phyloP scores from a whole-genome alignment of 495 filamentous ascomycete genomes.

The Rhypophila decipiens region DNA sequence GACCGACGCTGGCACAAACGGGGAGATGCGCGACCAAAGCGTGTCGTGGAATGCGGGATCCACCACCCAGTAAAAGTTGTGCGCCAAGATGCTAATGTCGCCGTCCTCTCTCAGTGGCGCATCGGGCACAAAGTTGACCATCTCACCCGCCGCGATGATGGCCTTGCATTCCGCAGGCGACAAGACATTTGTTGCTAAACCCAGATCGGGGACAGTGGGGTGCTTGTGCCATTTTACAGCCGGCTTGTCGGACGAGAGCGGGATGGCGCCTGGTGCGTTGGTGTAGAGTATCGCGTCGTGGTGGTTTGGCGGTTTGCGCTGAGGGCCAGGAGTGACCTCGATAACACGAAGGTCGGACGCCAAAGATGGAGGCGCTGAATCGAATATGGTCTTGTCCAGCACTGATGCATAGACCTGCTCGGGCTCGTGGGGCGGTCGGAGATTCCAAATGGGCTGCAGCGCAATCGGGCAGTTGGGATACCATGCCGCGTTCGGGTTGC shows the following conservation, averaged over 20 bases:
- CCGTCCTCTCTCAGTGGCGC: conserved; percentile 39
- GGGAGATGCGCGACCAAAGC: conserved; percentile 36
- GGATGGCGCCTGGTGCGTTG: conserved; percentile 27
- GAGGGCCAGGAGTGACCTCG: conserved; percentile 35
- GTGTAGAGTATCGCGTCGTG: conserved; percentile 40
- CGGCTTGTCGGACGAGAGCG: conserved; percentile 20
- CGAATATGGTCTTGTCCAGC: conserved; percentile 27
- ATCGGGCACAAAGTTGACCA: conserved; percentile 40
- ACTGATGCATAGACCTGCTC: conserved; percentile 30
- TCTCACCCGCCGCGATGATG: conserved; percentile 42
- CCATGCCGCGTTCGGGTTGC: conserved; percentile 10
- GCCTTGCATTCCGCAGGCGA: conserved; percentile 32
- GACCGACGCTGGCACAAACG: conserved; percentile 29
- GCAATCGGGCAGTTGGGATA: conserved; percentile 22
- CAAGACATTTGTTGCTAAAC: conserved; percentile 33
- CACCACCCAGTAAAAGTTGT: conserved; percentile 49
- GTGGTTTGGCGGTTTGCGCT: conserved; percentile 42
- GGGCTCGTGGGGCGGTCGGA: conserved; percentile 11
- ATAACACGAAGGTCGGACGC: conserved; percentile 28
- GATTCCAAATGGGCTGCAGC: conserved; percentile 29
- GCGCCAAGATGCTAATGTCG: conserved; percentile 38
- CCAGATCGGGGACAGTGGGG: conserved; percentile 34
- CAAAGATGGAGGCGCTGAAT: conserved; percentile 9
- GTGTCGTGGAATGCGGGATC: conserved; percentile 34
- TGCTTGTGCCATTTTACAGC: conserved; percentile 28